Conservation (phyloP, 352 stramenopile species). For the Phytophthora boehmeriae region DNA sequence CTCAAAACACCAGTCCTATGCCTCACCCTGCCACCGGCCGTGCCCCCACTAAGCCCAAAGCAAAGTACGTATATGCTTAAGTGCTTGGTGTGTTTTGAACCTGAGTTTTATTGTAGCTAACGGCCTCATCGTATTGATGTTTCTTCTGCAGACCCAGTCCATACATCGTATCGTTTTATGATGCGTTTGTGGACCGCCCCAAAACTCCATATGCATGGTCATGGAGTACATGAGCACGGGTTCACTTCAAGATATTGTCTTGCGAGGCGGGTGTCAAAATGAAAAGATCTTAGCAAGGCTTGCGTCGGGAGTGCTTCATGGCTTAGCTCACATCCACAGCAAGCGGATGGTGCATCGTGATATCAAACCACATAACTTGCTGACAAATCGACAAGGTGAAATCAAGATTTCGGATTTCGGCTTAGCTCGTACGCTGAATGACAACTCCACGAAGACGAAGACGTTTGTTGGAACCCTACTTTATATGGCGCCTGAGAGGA, state of each 20-base stretch:
- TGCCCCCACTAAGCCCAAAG: conserved; percentile 34
- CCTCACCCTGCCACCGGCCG: conserved; percentile 23
- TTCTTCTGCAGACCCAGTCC: conserved; percentile 62
- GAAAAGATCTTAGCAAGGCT: conserved; percentile 84
- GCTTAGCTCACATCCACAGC: conserved; percentile 87
- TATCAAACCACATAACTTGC: conserved; percentile 92
- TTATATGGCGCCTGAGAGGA: conserved; percentile 96
- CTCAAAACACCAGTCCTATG: conserved; percentile 38
- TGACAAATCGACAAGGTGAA: conserved; percentile 87
- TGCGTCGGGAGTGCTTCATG: conserved; percentile 72
- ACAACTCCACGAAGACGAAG: conserved; percentile 77
- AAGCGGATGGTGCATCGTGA: conserved; percentile 92
- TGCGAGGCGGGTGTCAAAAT: conserved; percentile 79
- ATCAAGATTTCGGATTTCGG: conserved; percentile 92
- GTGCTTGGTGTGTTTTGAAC: neutral
- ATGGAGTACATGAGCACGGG: conserved; percentile 95
- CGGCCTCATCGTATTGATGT: neutral
- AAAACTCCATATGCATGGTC: conserved; percentile 91
- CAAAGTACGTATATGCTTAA: conserved; percentile 39
- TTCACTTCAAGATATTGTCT: conserved; percentile 90
- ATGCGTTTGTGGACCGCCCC: conserved; percentile 89
- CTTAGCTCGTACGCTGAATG: conserved; percentile 79
- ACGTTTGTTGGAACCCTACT: conserved; percentile 94
- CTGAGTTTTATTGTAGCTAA: neutral
- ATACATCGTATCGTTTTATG: conserved; percentile 93